Evolutionary conservation across 1,139 yeast genomes (phyloP).

Genomic region (Pneumocystis murina): DNA sequence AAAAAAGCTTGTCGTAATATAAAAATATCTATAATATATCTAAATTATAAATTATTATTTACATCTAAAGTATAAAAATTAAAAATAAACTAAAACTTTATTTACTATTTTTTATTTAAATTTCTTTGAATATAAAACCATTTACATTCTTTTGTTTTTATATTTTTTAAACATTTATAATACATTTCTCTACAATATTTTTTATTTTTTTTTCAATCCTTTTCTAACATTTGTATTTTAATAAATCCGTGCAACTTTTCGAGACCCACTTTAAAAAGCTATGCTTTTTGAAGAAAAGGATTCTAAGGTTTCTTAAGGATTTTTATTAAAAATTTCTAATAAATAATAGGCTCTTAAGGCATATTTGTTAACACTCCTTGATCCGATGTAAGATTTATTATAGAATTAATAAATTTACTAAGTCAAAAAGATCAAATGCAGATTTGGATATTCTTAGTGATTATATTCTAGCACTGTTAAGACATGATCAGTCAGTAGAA

Average conservation of each 20-base stretch:
- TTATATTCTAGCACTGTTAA: slow-evolving; percentile 31
- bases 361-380: neutral
- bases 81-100: too few species aligned
- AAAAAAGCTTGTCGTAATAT: neutral
- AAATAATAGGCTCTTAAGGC: neutral
- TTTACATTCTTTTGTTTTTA: too few species aligned
- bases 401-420: slow-evolving; percentile 27
- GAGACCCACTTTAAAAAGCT: neutral
- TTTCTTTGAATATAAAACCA: too few species aligned
- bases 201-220: neutral
- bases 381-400: neutral
- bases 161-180: neutral
- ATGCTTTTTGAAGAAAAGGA: neutral
- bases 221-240: neutral
- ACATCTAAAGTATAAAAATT: too few species aligned
- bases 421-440: slow-evolving; percentile 26
- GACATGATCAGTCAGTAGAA: slow-evolving; percentile 26
- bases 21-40: neutral
- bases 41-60: too few species aligned
- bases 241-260: neutral
- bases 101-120: too few species aligned
- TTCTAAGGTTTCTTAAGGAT: neutral
- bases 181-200: neutral
- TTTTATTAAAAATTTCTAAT: neutral
- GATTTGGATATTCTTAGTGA: slow-evolving; percentile 33